Conservation (phyloP, 306 rosid genomes). For the Pyrus pyrifolia region DNA sequence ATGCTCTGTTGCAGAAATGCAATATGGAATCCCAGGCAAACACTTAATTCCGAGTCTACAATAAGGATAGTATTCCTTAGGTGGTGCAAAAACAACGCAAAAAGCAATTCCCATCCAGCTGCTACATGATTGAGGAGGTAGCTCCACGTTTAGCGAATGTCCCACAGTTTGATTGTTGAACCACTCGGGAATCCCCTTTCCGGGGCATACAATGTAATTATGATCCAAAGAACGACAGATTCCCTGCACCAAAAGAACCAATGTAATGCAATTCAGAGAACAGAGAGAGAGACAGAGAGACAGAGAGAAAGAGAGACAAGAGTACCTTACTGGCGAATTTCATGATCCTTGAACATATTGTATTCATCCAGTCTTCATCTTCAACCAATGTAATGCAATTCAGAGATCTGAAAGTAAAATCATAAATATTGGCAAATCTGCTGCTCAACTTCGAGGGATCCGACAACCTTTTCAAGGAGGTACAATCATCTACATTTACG, state of each 20-base stretch:
- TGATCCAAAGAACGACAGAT: not conserved
- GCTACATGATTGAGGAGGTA: not conserved
- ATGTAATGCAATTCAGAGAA: too few species aligned
- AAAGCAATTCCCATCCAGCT: not conserved
- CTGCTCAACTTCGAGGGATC: not conserved
- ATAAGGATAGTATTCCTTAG: too few species aligned
- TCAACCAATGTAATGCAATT: slow-evolving; percentile 8
- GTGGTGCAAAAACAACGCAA: not conserved
- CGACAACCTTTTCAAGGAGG: not conserved
- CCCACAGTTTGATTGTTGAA: not conserved
- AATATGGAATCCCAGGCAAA: too few species aligned
- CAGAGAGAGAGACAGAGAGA: too few species aligned
- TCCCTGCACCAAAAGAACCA: not conserved
- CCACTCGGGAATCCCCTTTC: slow-evolving; percentile 8
- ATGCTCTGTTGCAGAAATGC: fast-evolving
- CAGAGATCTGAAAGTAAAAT: not conserved
- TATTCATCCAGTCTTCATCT: not conserved
- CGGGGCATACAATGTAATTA: not conserved
- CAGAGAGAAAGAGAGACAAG: not conserved
- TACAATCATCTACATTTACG: not conserved
- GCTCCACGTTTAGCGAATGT: not conserved
- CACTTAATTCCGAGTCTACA: fast-evolving
- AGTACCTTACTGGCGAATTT: not conserved
- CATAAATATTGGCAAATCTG: not conserved
- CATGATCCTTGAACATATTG: not conserved